Evolutionary conservation across 148 eudicot species (phyloP).

Genomic region (Rhododendron molle): DNA sequence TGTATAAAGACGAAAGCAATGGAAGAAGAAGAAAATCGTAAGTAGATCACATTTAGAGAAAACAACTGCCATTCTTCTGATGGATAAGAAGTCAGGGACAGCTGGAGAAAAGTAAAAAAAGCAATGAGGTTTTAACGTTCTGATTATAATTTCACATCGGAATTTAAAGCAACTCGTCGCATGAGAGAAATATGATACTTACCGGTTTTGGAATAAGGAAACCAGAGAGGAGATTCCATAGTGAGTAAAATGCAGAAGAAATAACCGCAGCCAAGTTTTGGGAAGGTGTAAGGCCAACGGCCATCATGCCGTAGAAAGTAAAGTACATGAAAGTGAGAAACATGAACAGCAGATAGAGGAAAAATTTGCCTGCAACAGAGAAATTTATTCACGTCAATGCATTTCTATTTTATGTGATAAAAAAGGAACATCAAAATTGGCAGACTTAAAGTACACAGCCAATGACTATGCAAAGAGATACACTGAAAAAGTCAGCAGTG

Average conservation of each 20-base stretch:
- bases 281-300: conserved; percentile 67
- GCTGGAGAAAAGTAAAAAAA: not conserved
- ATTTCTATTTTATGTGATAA: not conserved
- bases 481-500: not conserved
- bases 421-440: not conserved
- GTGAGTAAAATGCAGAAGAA: conserved; percentile 75
- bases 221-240: conserved; percentile 92
- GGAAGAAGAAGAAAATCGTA: not conserved
- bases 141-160: not conserved
- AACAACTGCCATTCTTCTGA: not conserved
- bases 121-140: not conserved
- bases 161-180: not conserved
- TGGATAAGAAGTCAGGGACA: not conserved
- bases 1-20: conserved; percentile 14
- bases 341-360: conserved; percentile 62
- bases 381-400: not conserved
- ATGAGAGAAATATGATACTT: conserved; percentile 22
- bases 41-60: not conserved
- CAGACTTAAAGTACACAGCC: not conserved
- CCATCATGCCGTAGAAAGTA: conserved; percentile 95
- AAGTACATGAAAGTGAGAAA: conserved; percentile 86
- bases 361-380: conserved; percentile 62
- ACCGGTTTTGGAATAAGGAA: conserved; percentile 77
- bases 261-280: conserved; percentile 71
- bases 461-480: not conserved